A percentile compares a stretch with the other conserved stretches of the same genome.
Conservation (phyloP, 164 flowering plant genomes). For the Aristolochia contorta region DNA sequence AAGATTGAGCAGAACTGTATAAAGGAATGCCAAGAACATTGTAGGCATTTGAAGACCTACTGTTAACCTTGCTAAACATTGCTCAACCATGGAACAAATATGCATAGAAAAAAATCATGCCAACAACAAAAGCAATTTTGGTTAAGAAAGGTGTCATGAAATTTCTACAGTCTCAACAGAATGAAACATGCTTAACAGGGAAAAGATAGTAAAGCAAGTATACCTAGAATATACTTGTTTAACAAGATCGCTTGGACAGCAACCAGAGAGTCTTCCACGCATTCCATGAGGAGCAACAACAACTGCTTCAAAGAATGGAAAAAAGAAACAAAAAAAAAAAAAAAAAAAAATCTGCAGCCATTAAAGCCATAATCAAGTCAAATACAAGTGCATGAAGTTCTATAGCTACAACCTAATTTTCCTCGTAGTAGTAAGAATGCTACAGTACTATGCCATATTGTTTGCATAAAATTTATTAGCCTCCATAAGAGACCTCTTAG, state of each 20-base stretch:
- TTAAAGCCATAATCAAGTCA: no score
- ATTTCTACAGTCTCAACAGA: not conserved
- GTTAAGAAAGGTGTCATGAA: not conserved
- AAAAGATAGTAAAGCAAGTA: not conserved
- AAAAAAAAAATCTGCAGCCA: not conserved
- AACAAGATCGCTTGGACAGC: conserved; percentile 90
- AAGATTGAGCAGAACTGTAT: conserved; percentile 40
- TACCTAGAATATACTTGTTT: conserved; percentile 77
- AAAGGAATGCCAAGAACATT: conserved; percentile 42
- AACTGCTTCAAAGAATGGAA: conserved; percentile 35
- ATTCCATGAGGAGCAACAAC: conserved; percentile 93
- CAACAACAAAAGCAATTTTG: not conserved
- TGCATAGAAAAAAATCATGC: not conserved
- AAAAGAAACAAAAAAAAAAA: not conserved
- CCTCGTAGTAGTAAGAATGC: no score
- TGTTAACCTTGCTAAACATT: conserved; percentile 39
- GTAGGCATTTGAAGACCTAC: conserved; percentile 40
- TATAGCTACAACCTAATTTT: no score
- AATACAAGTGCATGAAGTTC: no score
- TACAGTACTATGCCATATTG: no score
- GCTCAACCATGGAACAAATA: not conserved
- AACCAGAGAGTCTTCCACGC: conserved; percentile 80
- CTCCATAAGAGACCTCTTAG: no score
- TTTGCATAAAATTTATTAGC: no score
- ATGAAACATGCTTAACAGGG: not conserved